These are phyloP conservation scores for Aspergillus caelatus DNA, from an alignment of 2,329 filamentous ascomycete species.

Conservation along the genomic window DNA sequence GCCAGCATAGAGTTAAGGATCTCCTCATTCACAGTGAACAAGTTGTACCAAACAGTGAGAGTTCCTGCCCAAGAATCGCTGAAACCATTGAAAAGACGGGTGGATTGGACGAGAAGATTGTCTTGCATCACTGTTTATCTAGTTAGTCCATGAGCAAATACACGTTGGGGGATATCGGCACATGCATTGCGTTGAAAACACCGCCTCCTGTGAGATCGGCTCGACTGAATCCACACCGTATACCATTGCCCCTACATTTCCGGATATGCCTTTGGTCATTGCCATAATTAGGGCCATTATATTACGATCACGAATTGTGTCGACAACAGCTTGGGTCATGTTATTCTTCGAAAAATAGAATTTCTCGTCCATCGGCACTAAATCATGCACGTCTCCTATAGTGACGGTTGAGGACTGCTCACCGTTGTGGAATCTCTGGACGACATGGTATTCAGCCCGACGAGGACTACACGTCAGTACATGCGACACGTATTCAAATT, in stretches of 20 bases:
- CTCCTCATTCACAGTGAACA: background rate
- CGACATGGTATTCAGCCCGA: background rate
- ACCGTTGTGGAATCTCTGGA: background rate
- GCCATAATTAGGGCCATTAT: background rate
- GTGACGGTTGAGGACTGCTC: background rate
- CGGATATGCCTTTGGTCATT: background rate
- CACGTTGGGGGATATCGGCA: background rate
- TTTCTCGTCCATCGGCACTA: background rate
- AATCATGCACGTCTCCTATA: background rate
- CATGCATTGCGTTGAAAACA: background rate
- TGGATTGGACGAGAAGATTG: background rate
- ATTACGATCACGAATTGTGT: background rate
- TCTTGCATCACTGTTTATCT: fast-evolving
- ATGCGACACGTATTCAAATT: background rate
- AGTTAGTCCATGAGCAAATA: background rate
- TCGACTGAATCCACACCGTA: background rate
- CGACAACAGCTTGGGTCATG: background rate
- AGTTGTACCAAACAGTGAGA: fast-evolving
- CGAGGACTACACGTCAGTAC: background rate
- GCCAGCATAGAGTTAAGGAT: background rate
- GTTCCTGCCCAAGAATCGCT: background rate
- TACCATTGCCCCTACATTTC: background rate
- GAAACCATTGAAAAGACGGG: background rate
- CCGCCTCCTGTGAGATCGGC: background rate
- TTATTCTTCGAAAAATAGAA: background rate